These are phyloP conservation scores for Alternaria rosae DNA, from an alignment of 2,329 filamentous ascomycete species.

Conservation along the genomic window DNA sequence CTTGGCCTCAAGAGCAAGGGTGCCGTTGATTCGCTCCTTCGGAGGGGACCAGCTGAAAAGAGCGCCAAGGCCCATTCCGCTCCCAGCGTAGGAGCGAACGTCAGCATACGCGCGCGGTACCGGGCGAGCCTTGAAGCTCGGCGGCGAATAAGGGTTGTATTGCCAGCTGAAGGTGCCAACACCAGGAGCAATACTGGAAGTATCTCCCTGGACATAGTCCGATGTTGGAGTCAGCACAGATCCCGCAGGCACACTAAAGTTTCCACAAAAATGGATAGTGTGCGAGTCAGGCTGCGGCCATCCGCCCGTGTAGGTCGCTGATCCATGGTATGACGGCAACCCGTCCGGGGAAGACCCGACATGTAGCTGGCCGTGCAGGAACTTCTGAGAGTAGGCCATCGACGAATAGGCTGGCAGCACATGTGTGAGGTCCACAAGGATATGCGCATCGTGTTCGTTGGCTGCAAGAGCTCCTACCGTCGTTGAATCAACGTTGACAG, in stretches of 20 bases:
- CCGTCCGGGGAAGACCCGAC: background rate
- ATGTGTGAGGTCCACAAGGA: constrained; percentile 55
- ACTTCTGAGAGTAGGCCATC: constrained; percentile 9
- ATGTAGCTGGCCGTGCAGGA: constrained; percentile 3
- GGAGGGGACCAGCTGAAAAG: constrained; percentile 54
- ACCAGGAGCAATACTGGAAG: background rate
- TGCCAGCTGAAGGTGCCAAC: constrained; percentile 10
- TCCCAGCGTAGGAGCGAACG: constrained; percentile 31
- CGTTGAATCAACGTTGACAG: background rate
- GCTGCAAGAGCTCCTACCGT: background rate
- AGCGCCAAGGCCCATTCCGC: constrained; percentile 51
- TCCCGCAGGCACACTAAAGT: constrained; percentile 3
- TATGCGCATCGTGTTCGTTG: constrained; percentile 35
- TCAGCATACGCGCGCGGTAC: background rate
- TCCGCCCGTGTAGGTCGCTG: constrained; percentile 8
- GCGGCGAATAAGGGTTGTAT: background rate
- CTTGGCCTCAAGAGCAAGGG: constrained; percentile 53
- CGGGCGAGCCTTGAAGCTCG: background rate
- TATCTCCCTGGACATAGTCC: background rate
- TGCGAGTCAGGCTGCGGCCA: constrained; percentile 7
- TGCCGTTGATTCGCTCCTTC: constrained; percentile 6
- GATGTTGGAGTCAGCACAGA: constrained; percentile 4
- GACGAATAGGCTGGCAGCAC: constrained; percentile 46
- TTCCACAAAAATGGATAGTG: constrained; percentile 9
- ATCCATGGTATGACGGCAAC: constrained; percentile 4